phyloP scores from a whole-genome alignment of 176 grass and related monocot species.

The Bothriochloa decipiens region DNA sequence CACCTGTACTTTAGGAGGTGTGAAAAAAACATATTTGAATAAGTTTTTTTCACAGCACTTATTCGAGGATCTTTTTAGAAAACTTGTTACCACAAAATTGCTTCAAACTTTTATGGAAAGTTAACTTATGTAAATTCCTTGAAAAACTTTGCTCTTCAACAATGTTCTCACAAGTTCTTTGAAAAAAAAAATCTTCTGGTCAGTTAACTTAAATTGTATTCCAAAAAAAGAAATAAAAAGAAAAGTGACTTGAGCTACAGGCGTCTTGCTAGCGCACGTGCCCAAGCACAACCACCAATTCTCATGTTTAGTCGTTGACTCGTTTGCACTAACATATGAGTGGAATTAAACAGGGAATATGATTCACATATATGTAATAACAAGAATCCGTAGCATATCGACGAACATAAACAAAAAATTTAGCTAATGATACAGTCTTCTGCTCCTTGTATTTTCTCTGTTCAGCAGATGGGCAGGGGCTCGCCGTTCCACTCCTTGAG shows the following conservation, averaged over 20 bases:
- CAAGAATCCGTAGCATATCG: not conserved
- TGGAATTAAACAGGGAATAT: not conserved
- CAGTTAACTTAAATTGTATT: too few species aligned
- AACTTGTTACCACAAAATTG: too few species aligned
- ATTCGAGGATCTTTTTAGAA: too few species aligned
- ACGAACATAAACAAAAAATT: too few species aligned
- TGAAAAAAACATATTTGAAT: too few species aligned
- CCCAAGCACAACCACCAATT: too few species aligned
- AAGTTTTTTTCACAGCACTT: too few species aligned
- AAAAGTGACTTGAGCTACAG: too few species aligned
- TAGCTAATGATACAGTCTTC: too few species aligned
- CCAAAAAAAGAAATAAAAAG: too few species aligned
- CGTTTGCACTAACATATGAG: not conserved
- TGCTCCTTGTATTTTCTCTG: not conserved
- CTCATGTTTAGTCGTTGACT: not conserved
- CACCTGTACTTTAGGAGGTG: too few species aligned
- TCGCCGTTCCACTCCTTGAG: conserved; percentile 52
- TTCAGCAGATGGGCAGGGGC: conserved; percentile 41
- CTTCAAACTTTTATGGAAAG: not conserved
- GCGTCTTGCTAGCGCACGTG: too few species aligned
- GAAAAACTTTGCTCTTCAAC: not conserved
- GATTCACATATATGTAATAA: not conserved
- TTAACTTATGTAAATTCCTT: not conserved
- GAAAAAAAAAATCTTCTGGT: not conserved
- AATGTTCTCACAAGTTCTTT: not conserved